Evolutionary conservation across 768 basidiomycete genomes (phyloP).

Genomic region (Cubamyces sp.): DNA sequence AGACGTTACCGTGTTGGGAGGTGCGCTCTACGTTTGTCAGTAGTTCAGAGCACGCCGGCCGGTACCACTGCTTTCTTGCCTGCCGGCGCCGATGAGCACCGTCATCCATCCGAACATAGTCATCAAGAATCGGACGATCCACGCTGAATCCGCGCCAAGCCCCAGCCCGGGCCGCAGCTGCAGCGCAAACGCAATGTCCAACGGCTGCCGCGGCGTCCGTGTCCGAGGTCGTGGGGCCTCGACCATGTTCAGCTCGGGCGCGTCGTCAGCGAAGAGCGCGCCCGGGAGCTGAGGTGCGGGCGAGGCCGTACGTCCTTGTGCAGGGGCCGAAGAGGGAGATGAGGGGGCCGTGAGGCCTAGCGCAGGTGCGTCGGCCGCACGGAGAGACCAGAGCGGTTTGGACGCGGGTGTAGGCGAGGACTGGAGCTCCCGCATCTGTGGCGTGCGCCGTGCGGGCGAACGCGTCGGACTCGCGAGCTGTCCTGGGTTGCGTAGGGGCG

Average conservation of each 20-base stretch:
- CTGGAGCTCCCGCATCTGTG: conserved; percentile 31
- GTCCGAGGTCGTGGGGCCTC: conserved; percentile 17
- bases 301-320: conserved; percentile 10
- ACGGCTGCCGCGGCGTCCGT: conserved; percentile 32
- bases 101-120: conserved; percentile 79
- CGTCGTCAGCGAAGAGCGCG: conserved; percentile 28
- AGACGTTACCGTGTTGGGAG: background rate
- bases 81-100: conserved; percentile 44
- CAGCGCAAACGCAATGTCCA: conserved; percentile 77
- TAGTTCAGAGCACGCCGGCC: conserved; percentile 7
- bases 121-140: conserved; percentile 82
- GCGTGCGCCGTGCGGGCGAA: conserved; percentile 27
- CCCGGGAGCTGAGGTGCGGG: conserved; percentile 28
- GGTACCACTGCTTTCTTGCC: conserved; percentile 1
- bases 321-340: conserved; percentile 3
- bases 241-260: conserved; percentile 15
- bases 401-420: conserved; percentile 20
- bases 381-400: conserved; percentile 44
- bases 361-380: conserved; percentile 47
- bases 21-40: background rate
- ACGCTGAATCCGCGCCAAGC: conserved; percentile 71
- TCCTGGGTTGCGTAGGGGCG: conserved; percentile 26
- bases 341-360: conserved; percentile 36
- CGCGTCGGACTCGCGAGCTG: conserved; percentile 7
- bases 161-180: conserved; percentile 76